Base-by-base conservation (phyloP, 2,329 filamentous ascomycete species). In the Lasiodiplodia citricola region DNA sequence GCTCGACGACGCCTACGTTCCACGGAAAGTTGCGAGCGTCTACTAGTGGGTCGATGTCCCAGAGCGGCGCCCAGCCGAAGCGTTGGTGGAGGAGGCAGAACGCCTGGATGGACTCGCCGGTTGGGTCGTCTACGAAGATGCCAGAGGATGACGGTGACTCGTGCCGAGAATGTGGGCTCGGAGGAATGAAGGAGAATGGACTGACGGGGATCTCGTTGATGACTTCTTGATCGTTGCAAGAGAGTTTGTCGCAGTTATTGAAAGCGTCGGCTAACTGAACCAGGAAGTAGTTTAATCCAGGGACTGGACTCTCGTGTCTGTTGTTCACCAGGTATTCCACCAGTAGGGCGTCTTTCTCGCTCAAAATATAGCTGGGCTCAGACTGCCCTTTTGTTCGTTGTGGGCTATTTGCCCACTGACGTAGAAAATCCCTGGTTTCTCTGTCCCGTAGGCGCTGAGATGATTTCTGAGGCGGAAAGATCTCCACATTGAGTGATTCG, bases 1-100 rank as follows among this genome's bases (percentile, higher is more conserved):
- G 0, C 16, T 31, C 56, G 23, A 62, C 37, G 10, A 62, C 25
- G 11, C 56, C 66, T 16, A 21, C 44, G 47, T 44, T 68, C 16
- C 5, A 35, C 2, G 57, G 66, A 21, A 68, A 68, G 31, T 41
- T 21, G 11, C 10, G 4, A 14, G 16, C 47, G 31, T 47, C 44
- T 10, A 68, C 14, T 25, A 68, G 56, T 0, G 57, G 44, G 31
- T 67, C 65, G 10, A 60, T 4, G 47, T 68, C 66, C 66, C 66
- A 68, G 3, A 68, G 47, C 23, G 66, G 66, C 0, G 37, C 28
- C 44, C 47, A 68, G 66, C 23, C 55, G 51, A 66, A 56, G 50
- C 18, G 14, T 14, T 13, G 10, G 56, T 63, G 44, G 21, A 54
- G 56, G 44, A 23, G 35, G 23, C 35, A 21, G 57, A 68, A 63